Evolutionary conservation across 495 filamentous ascomycete species (phyloP), one percentile per base, ranked within the genome.

Genomic region (Viridothelium virens): DNA sequence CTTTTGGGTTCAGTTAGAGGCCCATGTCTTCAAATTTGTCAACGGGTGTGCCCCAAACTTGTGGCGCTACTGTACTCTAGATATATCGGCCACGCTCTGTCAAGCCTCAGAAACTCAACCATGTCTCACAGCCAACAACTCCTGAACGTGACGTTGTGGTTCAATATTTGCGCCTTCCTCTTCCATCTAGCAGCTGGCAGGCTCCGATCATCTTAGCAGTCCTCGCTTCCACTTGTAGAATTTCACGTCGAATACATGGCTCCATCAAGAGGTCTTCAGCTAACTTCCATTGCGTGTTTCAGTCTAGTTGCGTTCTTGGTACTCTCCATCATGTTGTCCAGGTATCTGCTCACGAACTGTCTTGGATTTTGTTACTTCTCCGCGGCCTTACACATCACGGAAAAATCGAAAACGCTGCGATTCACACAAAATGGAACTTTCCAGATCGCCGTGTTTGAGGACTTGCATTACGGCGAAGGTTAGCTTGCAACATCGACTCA

Each of bases 401-500:
- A 9, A 9, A 14, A 14, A 7, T 34, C 53, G 6, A 5, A 11
- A 36, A 7, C 31, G 14, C 36, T 67, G 65, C 56, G 47, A 11
- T 67, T 67, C 41, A 62, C 65, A 33, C 38, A 36, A 6, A 38
- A 72, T 48, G 65, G 69, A 33, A 67, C 63, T 31, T 72, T 72
- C 62, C 61, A 69, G 70, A 76, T 90, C 36, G 75, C 83, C 18
- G 78, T 90, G 37, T 89, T 91, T 68, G 77, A 83, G 33, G 88
- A 90, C 70, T 70, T 90, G 25, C 87, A 90, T 74, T 89, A 86
- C 68, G 88, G 84, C 10, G 87, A 90, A 71, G 79, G 83, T 84
- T 77, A 68, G 76, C 68, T 33, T 53, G 9, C 47, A 4, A 36
- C 68, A 38, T 25, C 62, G 33, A 48, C 47, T 25, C 25, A 25